Percentiles rank a stretch among this genome's conserved stretches.
phyloP scores from a whole-genome alignment of 305 asterid species.

The Solanum hybrid region DNA sequence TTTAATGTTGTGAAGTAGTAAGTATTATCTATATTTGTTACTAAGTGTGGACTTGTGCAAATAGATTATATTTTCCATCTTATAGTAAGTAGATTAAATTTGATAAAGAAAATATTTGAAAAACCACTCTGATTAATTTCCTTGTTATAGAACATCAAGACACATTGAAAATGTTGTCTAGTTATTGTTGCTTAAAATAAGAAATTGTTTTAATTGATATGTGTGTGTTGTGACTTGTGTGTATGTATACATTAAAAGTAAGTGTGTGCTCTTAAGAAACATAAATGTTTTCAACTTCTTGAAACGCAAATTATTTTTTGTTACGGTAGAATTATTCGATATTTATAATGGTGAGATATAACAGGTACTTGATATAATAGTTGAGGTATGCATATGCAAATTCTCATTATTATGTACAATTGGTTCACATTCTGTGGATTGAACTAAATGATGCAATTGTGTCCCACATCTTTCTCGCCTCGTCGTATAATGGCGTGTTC shows the following conservation, averaged over 20 bases:
- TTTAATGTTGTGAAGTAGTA: not conserved
- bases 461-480: not conserved
- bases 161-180: not conserved
- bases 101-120: not conserved
- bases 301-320: not conserved
- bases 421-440: not conserved
- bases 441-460: not conserved
- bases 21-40: not conserved
- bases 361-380: not conserved
- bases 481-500: not conserved
- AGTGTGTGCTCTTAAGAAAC: not conserved
- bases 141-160: not conserved
- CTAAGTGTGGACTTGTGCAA: not conserved
- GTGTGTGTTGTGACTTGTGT: not conserved
- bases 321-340: not conserved
- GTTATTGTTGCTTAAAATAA: not conserved
- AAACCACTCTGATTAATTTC: not conserved
- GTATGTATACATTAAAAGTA: not conserved
- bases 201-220: not conserved
- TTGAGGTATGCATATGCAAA: too few species aligned
- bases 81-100: not conserved
- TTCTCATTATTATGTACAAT: too few species aligned
- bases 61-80: not conserved
- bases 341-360: not conserved
- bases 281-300: not conserved